Conservation (phyloP, 768 basidiomycete genomes). For the Pisolithus sp. region DNA sequence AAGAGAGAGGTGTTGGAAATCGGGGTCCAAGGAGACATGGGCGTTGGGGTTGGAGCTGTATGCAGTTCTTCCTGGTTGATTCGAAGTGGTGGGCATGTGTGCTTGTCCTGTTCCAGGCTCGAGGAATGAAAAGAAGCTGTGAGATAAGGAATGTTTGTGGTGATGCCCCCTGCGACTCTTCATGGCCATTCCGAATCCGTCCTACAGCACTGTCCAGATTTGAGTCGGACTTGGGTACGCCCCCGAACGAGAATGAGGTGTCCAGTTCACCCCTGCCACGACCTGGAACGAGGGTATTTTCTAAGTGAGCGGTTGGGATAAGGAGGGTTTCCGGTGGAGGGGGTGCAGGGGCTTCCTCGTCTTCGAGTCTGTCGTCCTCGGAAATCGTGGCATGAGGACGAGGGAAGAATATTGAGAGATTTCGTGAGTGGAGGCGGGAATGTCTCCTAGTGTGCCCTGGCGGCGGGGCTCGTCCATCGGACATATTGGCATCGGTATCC, state of each 20-base stretch:
- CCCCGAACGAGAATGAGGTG: constrained; percentile 62
- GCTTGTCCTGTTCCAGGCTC: constrained; percentile 49
- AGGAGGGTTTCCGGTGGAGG: constrained; percentile 37
- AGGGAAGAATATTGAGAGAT: constrained; percentile 89
- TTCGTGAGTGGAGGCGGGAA: constrained; percentile 79
- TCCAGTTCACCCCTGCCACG: constrained; percentile 37
- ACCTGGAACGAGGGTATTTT: constrained; percentile 14
- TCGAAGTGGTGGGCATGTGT: constrained; percentile 3
- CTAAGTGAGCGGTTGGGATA: constrained; percentile 37
- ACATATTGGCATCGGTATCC: constrained; percentile 7
- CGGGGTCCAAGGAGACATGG: constrained; percentile 64
- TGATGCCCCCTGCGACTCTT: constrained; percentile 60
- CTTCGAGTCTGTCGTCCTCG: constrained; percentile 51
- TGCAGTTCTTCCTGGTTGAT: constrained; percentile 35
- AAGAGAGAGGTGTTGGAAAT: constrained; percentile 29
- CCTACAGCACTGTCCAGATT: constrained; percentile 11
- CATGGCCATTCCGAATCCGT: constrained; percentile 16
- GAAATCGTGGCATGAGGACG: constrained; percentile 57
- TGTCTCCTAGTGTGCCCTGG: constrained; percentile 41
- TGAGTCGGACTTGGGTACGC: constrained; percentile 29
- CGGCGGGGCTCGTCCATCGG: constrained; percentile 1
- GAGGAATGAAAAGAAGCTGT: constrained; percentile 94
- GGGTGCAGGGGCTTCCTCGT: constrained; percentile 40
- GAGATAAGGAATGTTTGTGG: constrained; percentile 90
- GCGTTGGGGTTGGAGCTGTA: constrained; percentile 53